Base-by-base conservation (phyloP, 2,329 filamentous ascomycete genomes). In the Pestalotiopsis sp. region DNA sequence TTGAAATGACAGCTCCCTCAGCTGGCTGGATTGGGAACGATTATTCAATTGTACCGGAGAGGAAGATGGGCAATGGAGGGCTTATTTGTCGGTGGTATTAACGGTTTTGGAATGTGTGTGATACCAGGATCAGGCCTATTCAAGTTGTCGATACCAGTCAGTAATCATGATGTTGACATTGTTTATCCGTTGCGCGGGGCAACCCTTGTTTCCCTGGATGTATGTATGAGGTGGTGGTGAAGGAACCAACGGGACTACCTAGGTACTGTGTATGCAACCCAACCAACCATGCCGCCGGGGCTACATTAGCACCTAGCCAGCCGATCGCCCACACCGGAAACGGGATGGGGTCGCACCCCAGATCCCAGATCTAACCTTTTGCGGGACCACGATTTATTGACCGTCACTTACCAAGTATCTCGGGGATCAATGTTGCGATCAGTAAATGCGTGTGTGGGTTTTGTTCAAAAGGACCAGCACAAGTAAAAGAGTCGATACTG, bases 111-210 rank as follows among this genome's bases (percentile, higher is more conserved):
- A 25, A 64, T 52, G 38, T 64, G 62, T 57, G 31, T 31, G 31
- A 36, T 20, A 66, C 41, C 20, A 66, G 31, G 62, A 39, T 56
- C 36, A 25, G 31, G 23, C 63, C n/a, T 66, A 45, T 56, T 49
- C 39, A 57, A 36, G 13, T 49, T 27, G 25, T 56, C 45, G 12
- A 27, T 66, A 45, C 61, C 2, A 27, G 20, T 39, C 20, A 39
- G 45, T 58, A 56, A 57, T 57, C 63, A 39, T 17, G 45, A 66
- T 66, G 31, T 66, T 66, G 63, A 66, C 63, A 57, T 66, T 66
- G 63, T 17, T 20, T 31, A 20, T 45, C 36, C 31, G 63, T 66
- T 66, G 63, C 41, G 41, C 25, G 31, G 63, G 63, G 45, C 63
- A 66, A 66, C 63, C 63, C 13, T 39, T 11, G 17, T 17, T n/a